phyloP scores from a whole-genome alignment of 2,329 filamentous ascomycete genomes.

The Aspergillus alliaceus region DNA sequence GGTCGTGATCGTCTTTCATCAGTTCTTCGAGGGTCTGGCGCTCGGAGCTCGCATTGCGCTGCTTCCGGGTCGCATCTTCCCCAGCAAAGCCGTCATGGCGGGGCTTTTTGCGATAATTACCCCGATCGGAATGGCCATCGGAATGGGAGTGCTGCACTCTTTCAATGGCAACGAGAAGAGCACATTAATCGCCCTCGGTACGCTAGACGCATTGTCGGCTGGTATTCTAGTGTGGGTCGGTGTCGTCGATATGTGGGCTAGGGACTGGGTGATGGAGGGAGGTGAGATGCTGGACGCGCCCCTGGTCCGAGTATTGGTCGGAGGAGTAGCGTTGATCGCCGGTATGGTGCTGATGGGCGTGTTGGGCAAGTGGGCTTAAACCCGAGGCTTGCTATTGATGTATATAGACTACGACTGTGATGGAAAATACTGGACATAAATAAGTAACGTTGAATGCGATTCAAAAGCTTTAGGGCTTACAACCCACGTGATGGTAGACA shows the following conservation, averaged over 20 bases:
- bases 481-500: neutral
- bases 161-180: constrained; percentile 73
- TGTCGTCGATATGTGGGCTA: constrained; percentile 75
- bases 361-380: constrained; percentile 71
- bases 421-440: neutral
- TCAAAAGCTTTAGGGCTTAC: neutral
- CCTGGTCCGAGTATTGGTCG: constrained; percentile 50
- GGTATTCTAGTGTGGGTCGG: constrained; percentile 80
- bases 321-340: constrained; percentile 54
- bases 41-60: constrained; percentile 70
- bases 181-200: constrained; percentile 71
- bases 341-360: constrained; percentile 71
- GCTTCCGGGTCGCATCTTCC: constrained; percentile 40
- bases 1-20: constrained; percentile 72
- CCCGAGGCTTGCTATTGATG: neutral
- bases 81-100: constrained; percentile 60
- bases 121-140: constrained; percentile 77
- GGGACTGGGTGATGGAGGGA: constrained; percentile 67
- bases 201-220: constrained; percentile 70
- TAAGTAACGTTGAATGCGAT: neutral
- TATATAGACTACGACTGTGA: neutral
- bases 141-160: constrained; percentile 66
- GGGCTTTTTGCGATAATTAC: constrained; percentile 68
- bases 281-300: constrained; percentile 57
- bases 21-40: constrained; percentile 75